Conservation (phyloP, 768 basidiomycete species). For the Thelephora aurantiotincta region DNA sequence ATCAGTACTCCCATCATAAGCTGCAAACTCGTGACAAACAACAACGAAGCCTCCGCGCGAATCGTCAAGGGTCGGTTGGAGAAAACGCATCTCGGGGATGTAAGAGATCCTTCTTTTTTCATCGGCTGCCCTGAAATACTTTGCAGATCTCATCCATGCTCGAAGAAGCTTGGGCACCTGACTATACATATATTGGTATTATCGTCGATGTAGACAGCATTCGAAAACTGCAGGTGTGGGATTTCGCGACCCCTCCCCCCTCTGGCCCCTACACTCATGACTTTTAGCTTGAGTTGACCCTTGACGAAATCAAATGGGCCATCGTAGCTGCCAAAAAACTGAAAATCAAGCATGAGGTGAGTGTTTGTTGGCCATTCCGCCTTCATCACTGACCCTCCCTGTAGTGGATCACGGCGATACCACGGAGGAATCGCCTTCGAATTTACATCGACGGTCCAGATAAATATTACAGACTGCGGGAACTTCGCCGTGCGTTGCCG, state of each 20-base stretch:
- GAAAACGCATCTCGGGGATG: conserved; percentile 89
- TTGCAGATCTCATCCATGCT: conserved; percentile 75
- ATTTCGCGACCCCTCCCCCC: background rate
- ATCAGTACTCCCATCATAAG: conserved; percentile 99
- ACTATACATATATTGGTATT: conserved; percentile 86
- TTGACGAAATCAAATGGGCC: conserved; percentile 89
- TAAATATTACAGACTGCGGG: conserved; percentile 74
- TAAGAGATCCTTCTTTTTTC: conserved; percentile 22
- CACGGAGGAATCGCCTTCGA: conserved; percentile 58
- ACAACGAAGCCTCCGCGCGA: conserved; percentile 88
- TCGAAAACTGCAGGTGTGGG: conserved; percentile 66
- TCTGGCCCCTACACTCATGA: background rate
- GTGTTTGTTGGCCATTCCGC: background rate
- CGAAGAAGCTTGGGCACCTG: conserved; percentile 92
- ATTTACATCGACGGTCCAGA: conserved; percentile 69
- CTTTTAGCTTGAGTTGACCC: conserved; percentile 71
- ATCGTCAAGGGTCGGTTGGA: conserved; percentile 96
- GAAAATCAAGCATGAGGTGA: conserved; percentile 81
- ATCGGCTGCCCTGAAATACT: background rate
- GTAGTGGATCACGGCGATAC: conserved; percentile 65
- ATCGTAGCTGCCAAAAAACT: conserved; percentile 79
- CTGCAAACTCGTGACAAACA: conserved; percentile 74
- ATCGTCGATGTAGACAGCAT: conserved; percentile 85
- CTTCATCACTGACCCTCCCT: background rate
- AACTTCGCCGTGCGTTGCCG: conserved; percentile 71